Conservation (phyloP, 345 rosid species). For the Aquilaria yunnanensis region DNA sequence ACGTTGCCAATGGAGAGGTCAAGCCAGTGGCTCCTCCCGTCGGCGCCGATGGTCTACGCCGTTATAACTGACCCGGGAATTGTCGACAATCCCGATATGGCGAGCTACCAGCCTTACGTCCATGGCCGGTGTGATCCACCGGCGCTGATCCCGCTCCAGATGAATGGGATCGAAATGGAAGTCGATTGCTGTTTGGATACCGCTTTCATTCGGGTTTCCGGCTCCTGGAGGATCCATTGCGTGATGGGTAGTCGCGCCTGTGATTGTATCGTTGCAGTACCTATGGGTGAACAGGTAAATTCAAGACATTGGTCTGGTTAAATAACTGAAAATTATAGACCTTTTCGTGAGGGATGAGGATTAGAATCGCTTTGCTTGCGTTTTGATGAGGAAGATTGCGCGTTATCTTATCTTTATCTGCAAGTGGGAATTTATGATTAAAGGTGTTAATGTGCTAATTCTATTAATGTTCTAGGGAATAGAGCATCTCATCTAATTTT, state of each 20-base stretch:
- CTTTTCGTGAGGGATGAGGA: no score
- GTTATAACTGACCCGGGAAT: conserved; percentile 70
- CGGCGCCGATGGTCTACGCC: conserved; percentile 84
- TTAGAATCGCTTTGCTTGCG: no score
- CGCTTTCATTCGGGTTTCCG: conserved; percentile 48
- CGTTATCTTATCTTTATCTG: no score
- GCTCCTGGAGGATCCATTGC: conserved; percentile 86
- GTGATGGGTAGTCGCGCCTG: conserved; percentile 85
- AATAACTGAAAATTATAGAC: no score
- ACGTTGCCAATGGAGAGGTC: conserved; percentile 63
- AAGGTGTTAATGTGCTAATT: no score
- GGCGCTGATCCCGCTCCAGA: conserved; percentile 80
- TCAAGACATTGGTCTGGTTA: neutral
- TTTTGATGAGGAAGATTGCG: no score
- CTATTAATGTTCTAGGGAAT: no score
- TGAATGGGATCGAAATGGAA: conserved; percentile 60
- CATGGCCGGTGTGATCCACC: conserved; percentile 92
- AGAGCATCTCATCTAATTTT: no score
- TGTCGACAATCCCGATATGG: conserved; percentile 89
- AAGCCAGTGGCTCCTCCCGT: conserved; percentile 36
- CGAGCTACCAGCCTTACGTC: conserved; percentile 97
- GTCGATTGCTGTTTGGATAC: conserved; percentile 62
- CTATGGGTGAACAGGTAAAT: conserved; percentile 89
- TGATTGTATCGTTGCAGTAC: conserved; percentile 78
- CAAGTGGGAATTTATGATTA: no score